phyloP scores from a whole-genome alignment of 2,329 filamentous ascomycete species.

The Calonectria honghensis region DNA sequence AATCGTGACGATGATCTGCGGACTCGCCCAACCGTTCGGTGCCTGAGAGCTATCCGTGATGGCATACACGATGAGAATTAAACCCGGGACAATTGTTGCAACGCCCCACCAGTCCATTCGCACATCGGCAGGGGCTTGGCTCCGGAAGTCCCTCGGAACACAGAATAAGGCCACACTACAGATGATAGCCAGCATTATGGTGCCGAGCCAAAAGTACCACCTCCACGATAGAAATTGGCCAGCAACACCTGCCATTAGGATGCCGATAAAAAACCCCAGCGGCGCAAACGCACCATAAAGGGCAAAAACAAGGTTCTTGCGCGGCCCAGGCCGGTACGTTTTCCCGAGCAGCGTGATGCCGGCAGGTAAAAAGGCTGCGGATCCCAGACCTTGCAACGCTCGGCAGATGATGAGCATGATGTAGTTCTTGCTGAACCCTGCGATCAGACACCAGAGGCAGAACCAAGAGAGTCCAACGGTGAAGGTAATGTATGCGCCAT shows the following conservation, averaged over 20 bases:
- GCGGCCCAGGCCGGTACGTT: constrained; percentile 81
- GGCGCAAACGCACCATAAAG: constrained; percentile 76
- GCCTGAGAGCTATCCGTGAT: constrained; percentile 84
- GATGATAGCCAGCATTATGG: constrained; percentile 14
- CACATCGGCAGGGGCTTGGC: constrained; percentile 60
- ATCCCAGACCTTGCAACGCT: constrained; percentile 83
- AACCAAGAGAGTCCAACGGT: constrained; percentile 78
- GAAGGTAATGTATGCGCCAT: constrained; percentile 78
- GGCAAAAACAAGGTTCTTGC: constrained; percentile 81
- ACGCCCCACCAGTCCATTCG: constrained; percentile 83
- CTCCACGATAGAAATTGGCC: constrained; percentile 78
- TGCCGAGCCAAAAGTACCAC: constrained; percentile 83
- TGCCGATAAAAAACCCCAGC: constrained; percentile 78
- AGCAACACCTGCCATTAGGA: constrained; percentile 79
- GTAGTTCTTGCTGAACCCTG: constrained; percentile 80
- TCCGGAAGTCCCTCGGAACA: constrained; percentile 64
- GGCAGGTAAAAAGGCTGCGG: constrained; percentile 80
- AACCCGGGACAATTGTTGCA: constrained; percentile 75
- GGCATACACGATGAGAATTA: constrained; percentile 83
- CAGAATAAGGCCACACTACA: constrained; percentile 58
- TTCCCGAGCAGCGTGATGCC: constrained; percentile 83
- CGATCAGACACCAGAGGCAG: constrained; percentile 79
- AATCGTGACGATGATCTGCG: constrained; percentile 81
- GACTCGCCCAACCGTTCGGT: constrained; percentile 81
- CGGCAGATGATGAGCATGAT: constrained; percentile 83